Evolutionary conservation across 495 filamentous ascomycete species (phyloP), one percentile per base, ranked within the genome.

Genomic region (Hypomontagnella monticulosa): DNA sequence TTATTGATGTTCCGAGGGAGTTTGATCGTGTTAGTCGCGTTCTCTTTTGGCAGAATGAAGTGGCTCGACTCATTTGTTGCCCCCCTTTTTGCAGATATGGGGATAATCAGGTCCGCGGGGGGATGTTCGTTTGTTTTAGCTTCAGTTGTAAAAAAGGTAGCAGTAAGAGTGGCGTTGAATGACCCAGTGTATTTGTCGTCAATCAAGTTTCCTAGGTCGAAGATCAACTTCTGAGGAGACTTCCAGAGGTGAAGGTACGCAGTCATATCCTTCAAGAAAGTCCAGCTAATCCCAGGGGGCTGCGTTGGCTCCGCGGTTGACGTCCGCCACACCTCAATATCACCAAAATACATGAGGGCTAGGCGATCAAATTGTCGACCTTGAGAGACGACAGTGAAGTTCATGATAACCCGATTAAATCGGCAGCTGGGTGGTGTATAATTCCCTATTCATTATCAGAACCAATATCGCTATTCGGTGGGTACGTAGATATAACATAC

Each of bases 371-470:
- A 97, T 67, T 96, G 92, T 1, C 84, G 80, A 0, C 93, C 93
- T 60, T 81, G 71, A 4, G 89, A 91, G 1, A 87, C 87, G 34
- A 92, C 89, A 0, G 90, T 96, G 57, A 97, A 85, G 69, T 94
- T 96, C 74, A 96, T 88, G n/a, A 84, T 81, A 10, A 96, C 89
- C 2, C 89, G 81, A 66, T 94, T 93, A 76, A 95, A 97, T 11
- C 79, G 66, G 73, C 92, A 96, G 5, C 71, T 60, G 1, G 93
- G 93, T 1, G 93, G 93, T 0, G 73, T 81, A 66, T 94, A 96
- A 30, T 76, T 76, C 46, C 87, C 92, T 92, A 63, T 40, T 30
- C n/a, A n/a, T n/a, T n/a, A n/a, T n/a, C n/a, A n/a, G n/a, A n/a
- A 8, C 36, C 7, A 7, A 34, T 53, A n/a, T 23, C 7, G 20